Base-by-base conservation (phyloP, 2,329 filamentous ascomycete genomes). In the Pseudogymnoascus sp. region DNA sequence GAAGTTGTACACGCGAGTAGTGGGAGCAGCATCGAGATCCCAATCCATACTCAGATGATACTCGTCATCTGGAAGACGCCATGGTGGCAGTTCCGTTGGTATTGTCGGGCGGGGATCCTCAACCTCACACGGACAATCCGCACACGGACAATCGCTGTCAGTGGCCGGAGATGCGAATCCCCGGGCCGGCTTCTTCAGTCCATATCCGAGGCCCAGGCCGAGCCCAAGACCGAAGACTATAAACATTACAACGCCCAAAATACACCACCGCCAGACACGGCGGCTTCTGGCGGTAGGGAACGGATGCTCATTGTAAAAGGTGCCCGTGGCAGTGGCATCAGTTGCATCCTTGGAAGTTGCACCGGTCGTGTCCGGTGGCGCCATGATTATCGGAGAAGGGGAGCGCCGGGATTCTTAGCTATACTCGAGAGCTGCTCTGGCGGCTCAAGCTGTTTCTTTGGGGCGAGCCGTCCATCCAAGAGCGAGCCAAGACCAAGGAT, bases 11-110 rank as follows among this genome's bases (percentile, higher is more conserved):
- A 65, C 47, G 16, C 67, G 65, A 14, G 67, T 69, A 2, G 67
- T 67, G 3, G 67, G 67, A 19, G 64, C 26, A 11, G 67, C 67
- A 64, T 68, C 63, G 31, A 69, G 53, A 62, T 69, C 64, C 67
- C 67, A 69, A 13, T 40, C 62, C 65, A 65, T 67, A 56, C 65
- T 63, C n/a, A 69, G 44, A 16, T 63, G 61, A 59, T 68, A 69
- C 16, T 69, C 67, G 8, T 24, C 64, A 62, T 50, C 65, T 64
- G 64, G 65, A 68, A 62, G 66, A 65, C 44, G 61, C 62, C 21
- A 31, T 42, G 62, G 53, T 19, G 29, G 38, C 21, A 35, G 59
- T 13, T 31, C 61, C 29, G 37, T 19, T 16, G 19, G 38, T 7
- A 40, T 59, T 37, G 40, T n/a, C 37, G 61, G 61, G 24, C 44